Base-by-base conservation (phyloP, 257 asterid species). In the Solanum dulcamara region DNA sequence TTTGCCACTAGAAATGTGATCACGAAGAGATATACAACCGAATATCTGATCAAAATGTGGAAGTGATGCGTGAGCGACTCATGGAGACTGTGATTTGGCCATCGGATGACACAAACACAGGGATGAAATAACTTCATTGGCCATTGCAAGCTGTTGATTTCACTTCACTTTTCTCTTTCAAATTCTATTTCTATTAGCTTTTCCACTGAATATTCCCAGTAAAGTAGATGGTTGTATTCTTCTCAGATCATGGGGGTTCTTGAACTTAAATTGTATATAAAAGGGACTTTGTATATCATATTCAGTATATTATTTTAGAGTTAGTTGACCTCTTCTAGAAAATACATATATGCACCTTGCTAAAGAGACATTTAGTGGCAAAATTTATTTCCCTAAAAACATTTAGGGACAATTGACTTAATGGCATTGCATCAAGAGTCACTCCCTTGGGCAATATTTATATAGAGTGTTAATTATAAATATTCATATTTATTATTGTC, bases 11-110 rank as follows among this genome's bases (percentile, higher is more conserved):
- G 99, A 93, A 90, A 89, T 94, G 98, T 42, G 96, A 96, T 88
- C 98, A 96, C 85, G 87, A 93, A 2, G 98, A 91, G 62, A 93
- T 96, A 87, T 94, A 96, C 81, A 91, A 93, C 57, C 90, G 89
- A 93, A 94, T 96, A 74, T 92, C 97, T 4, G 98, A 94, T 62
- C 94, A 96, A 89, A 96, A 96, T 80, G 70, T 96, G 88, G 96
- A 90, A 88, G 87, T 94, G 94, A 92, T 96, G 96, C 96, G 98
- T 6, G 98, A 96, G 77, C 86, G 98, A 55, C 96, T 96, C 5
- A 85, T 88, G 75, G 99, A 96, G 89, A 96, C 98, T 0, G 95
- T 94, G 24, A 90, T 93, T 64, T 94, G 95, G 96, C 98, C 98
- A 7, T 87, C 97, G 2, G 98, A 95, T 71, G 98, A 95, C 88